Conservation (phyloP, 2,329 filamentous ascomycete species). For the Endoconidiophora polonica region DNA sequence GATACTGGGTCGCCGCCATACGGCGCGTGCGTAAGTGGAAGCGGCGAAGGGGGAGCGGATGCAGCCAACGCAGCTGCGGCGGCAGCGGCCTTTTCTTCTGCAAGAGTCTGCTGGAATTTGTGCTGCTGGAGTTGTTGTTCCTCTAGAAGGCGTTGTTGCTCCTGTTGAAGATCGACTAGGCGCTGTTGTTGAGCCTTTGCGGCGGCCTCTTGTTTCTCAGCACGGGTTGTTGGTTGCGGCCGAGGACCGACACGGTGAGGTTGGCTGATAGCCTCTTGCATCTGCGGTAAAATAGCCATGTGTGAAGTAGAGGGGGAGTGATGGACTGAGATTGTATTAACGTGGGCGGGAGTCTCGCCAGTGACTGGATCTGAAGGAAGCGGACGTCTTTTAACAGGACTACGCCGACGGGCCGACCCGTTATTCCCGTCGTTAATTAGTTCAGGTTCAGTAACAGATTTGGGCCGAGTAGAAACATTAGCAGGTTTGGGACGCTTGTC, state of each 20-base stretch:
- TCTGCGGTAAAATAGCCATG: conserved; percentile 11
- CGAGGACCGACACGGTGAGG: conserved; percentile 11
- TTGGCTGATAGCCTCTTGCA: conserved; percentile 10
- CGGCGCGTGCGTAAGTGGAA: conserved; percentile 14
- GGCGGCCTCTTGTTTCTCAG: conserved; percentile 10
- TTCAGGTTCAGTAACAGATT: conserved; percentile 22
- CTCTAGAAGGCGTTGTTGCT: conserved; percentile 15
- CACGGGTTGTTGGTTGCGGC: conserved; percentile 13
- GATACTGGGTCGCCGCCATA: conserved; percentile 12
- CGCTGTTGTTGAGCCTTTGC: conserved; percentile 16
- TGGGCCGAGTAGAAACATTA: conserved; percentile 29
- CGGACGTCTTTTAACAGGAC: conserved; percentile 64
- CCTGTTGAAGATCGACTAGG: conserved; percentile 18
- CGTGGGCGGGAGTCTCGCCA: conserved; percentile 27
- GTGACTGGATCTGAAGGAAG: conserved; percentile 63
- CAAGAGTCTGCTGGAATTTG: conserved; percentile 20
- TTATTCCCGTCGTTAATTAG: conserved; percentile 16
- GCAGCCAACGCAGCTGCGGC: conserved; percentile 20
- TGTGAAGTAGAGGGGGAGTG: conserved; percentile 1
- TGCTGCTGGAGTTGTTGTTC: conserved; percentile 22
- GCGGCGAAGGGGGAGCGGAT: conserved; percentile 14
- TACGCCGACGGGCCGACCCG: conserved; percentile 30
- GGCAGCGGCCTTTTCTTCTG: conserved; percentile 17
- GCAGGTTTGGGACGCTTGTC: conserved; percentile 72
- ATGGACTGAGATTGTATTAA: background rate